Base-by-base conservation (phyloP, 768 basidiomycete species). In the Lactarius tabidus region DNA sequence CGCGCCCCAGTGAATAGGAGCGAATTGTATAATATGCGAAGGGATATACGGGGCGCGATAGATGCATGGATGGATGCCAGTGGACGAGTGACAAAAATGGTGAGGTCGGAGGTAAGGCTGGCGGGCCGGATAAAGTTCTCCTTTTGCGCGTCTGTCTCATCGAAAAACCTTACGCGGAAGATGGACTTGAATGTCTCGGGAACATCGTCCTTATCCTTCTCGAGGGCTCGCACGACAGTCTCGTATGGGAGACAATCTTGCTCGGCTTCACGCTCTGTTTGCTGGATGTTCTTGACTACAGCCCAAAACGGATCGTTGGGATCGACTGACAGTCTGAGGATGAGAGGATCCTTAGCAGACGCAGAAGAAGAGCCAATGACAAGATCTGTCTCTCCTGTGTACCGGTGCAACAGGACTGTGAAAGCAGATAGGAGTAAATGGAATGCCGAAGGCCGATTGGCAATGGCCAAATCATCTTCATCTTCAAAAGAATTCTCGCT, bases 81-180 rank as follows among this genome's bases (percentile, higher is more conserved):
- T 5, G 89, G 85, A 17, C 88, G 82, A 7, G 88, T 89, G 52
- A 98, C 85, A 75, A 94, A 95, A 69, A 98, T 78, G 20, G 95
- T 97, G 66, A 98, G 81, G 74, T 98, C 95, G n/a, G 95, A 90
- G 7, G 91, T 93, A 64, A 91, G 78, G 67, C 86, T 88, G 0
- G 95, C 95, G 0, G 86, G 85, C 29, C 84, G 82, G 65, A 95
- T 85, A 71, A 93, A 95, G 64, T 82, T 82, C 63, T 87, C 89
- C 56, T 81, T 87, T 48, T 82, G 84, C 41, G 84, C 77, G 69
- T 93, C 91, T 1, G 89, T 95, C 74, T 91, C 91, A 72, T 98
- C 95, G 74, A 97, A 94, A 81, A 98, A 97, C n/a, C 95, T 87
- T 48, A 97, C 94, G 58, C 95, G 85, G 78, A 97, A 98, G 31